These are phyloP conservation scores for Debaryomyces fabryi DNA, from an alignment of 1,139 yeast species.

Conservation along the genomic window DNA sequence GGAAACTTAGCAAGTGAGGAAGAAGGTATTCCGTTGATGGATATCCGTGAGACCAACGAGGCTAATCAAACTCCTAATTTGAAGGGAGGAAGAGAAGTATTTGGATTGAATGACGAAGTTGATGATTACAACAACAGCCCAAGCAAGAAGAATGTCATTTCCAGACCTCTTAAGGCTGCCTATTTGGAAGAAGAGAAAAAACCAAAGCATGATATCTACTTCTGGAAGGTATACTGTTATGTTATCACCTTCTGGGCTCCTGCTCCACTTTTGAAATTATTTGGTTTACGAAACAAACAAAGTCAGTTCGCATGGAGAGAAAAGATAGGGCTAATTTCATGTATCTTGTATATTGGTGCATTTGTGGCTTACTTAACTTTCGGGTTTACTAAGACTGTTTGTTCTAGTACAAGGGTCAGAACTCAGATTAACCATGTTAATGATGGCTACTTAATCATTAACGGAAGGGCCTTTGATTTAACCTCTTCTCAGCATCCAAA, in stretches of 20 bases:
- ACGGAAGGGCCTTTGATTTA: slow-evolving; percentile 80
- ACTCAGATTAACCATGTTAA: slow-evolving; percentile 61
- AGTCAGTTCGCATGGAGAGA: slow-evolving; percentile 98
- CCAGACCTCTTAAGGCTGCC: slow-evolving; percentile 17
- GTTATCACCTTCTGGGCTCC: slow-evolving; percentile 92
- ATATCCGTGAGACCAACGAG: slow-evolving; percentile 23
- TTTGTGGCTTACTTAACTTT: slow-evolving; percentile 85
- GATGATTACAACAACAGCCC: slow-evolving; percentile 27
- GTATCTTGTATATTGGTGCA: slow-evolving; percentile 74
- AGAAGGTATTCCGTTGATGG: slow-evolving; percentile 53
- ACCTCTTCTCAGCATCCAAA: slow-evolving; percentile 74
- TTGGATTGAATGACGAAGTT: slow-evolving; percentile 64
- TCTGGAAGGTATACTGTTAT: slow-evolving; percentile 84
- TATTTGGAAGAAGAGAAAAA: slow-evolving; percentile 16
- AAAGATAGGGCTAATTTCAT: slow-evolving; percentile 79
- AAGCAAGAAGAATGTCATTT: slow-evolving; percentile 29
- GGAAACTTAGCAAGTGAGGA: slow-evolving; percentile 23
- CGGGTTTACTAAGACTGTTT: slow-evolving; percentile 88
- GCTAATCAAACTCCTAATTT: slow-evolving; percentile 15
- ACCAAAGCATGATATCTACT: slow-evolving; percentile 44
- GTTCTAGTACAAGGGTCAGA: slow-evolving; percentile 55
- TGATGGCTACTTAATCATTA: slow-evolving; percentile 67
- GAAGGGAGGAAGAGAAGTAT: slow-evolving; percentile 53
- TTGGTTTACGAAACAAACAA: slow-evolving; percentile 77
- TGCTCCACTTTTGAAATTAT: slow-evolving; percentile 64